These are phyloP conservation scores for Eucalyptus virginea DNA, from an alignment of 345 rosid genomes.

Conservation along the genomic window DNA sequence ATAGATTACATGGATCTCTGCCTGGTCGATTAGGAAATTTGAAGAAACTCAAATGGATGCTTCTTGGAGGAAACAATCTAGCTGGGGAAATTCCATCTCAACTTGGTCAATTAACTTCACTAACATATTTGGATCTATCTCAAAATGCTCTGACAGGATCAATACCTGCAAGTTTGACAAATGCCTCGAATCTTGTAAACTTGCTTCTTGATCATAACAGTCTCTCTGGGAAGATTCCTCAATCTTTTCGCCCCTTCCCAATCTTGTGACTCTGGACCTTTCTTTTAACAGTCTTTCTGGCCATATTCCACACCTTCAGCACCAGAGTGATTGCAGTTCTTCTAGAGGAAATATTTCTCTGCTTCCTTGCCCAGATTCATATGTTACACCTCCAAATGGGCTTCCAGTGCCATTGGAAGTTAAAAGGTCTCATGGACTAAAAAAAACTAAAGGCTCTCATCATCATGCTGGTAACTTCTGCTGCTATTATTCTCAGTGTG, in stretches of 20 bases:
- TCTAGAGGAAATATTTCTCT: slow-evolving; percentile 23
- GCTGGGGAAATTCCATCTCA: slow-evolving; percentile 35
- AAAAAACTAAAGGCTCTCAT: slow-evolving; percentile 4
- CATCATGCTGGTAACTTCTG: slow-evolving; percentile 16
- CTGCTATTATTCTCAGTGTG: slow-evolving; percentile 10
- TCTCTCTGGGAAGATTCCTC: slow-evolving; percentile 45
- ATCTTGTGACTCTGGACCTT: slow-evolving; percentile 24
- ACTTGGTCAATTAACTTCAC: slow-evolving; percentile 27
- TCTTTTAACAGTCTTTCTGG: slow-evolving; percentile 53
- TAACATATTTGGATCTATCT: slow-evolving; percentile 43
- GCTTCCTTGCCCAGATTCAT: slow-evolving; percentile 11
- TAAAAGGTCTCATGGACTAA: neutral
- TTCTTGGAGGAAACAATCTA: slow-evolving; percentile 32
- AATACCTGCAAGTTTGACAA: slow-evolving; percentile 28
- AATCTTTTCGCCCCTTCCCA: slow-evolving; percentile 21
- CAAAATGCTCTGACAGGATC: slow-evolving; percentile 34
- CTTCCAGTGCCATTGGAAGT: slow-evolving; percentile 1
- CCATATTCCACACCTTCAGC: slow-evolving; percentile 21
- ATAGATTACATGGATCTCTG: slow-evolving; percentile 26
- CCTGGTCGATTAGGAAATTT: slow-evolving; percentile 27
- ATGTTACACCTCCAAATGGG: neutral
- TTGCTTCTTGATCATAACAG: slow-evolving; percentile 30
- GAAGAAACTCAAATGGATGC: slow-evolving; percentile 16
- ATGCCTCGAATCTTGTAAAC: slow-evolving; percentile 23
- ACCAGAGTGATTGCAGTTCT: slow-evolving; percentile 15